Base-by-base conservation (phyloP, 1,139 yeast genomes). In the Geotrichum phurueaensis region DNA sequence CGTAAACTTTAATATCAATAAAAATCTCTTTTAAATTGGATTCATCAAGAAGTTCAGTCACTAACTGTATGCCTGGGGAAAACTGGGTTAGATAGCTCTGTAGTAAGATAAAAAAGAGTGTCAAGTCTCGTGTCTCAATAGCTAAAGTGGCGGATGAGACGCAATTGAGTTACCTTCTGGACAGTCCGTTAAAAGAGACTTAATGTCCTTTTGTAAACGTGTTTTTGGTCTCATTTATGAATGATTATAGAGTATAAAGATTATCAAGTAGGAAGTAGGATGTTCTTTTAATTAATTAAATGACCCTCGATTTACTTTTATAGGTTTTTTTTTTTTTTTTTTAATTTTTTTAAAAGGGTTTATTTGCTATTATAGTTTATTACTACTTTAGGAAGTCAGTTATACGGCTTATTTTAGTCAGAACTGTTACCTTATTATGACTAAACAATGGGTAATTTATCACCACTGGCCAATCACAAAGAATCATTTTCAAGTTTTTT, bases 1-100 rank as follows among this genome's bases (percentile, higher is more conserved):
- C 74, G 58, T 71, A 72, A 23, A 72, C 78, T 59, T 62, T 64
- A 33, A 78, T 65, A 61, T 77, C 79, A 6, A 77, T 65, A 58
- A 65, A 68, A 66, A 78, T 69, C 27, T 68, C 67, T 25, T 63
- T 63, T 53, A 76, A 59, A 36, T 69, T 70, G 51, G 73, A 73
- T 1, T 75, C 68, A 50, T 69, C 56, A 3, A 60, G 23, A 9
- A 57, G 53, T 22, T 60, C 63, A 2, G 58, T 65, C 25, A 66
- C 67, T 15, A 73, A 65, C 12, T 65, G 60, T 51, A 70, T 65
- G 7, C 75, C 75, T 66, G 51, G 39, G 22, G 25, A 13, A 3
- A 10, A 18, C 20, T 36, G 20, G 15, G 54, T 49, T 51, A 27
- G 51, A 13, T 22, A 31, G 53, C 20, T 23, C 13, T 36, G 33